phyloP scores from a whole-genome alignment of 352 stramenopile species.

The Phytophthora pluvialis region DNA sequence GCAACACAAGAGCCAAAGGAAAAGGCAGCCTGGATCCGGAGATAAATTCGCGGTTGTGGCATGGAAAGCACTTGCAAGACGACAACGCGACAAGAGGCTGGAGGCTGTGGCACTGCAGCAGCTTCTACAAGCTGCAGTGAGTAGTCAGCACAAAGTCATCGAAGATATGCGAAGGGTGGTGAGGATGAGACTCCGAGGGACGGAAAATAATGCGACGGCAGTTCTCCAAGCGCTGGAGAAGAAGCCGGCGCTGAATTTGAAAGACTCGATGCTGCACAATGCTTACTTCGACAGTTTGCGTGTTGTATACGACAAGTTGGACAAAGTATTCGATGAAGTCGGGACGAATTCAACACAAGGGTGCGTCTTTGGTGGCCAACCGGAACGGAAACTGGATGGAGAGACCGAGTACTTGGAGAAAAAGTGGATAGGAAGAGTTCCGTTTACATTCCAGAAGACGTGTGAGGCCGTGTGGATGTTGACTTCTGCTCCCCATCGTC shows the following conservation, averaged over 20 bases:
- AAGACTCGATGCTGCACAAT: not conserved
- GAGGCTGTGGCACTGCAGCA: not conserved
- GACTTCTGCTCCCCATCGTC: not conserved
- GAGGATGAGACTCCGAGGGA: not conserved
- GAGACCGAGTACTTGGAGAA: slow-evolving; percentile 1
- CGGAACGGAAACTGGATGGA: not conserved
- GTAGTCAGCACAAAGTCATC: not conserved
- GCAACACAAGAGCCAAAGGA: not conserved
- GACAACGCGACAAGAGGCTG: not conserved
- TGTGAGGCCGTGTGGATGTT: not conserved
- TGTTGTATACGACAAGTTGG: not conserved
- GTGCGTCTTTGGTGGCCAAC: not conserved
- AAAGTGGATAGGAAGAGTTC: not conserved
- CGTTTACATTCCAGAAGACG: not conserved
- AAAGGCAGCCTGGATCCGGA: too few relatives aligned
- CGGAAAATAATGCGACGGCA: too few relatives aligned
- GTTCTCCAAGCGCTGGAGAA: too few relatives aligned
- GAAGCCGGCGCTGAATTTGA: not conserved
- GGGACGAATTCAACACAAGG: not conserved
- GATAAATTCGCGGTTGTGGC: not conserved
- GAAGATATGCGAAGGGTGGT: not conserved
- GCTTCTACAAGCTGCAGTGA: not conserved
- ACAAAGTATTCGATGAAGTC: not conserved
- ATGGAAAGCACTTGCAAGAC: not conserved
- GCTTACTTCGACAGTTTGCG: not conserved